Base-by-base conservation (phyloP, 2,329 filamentous ascomycete genomes). In the Fusarium pseudonygamai region DNA sequence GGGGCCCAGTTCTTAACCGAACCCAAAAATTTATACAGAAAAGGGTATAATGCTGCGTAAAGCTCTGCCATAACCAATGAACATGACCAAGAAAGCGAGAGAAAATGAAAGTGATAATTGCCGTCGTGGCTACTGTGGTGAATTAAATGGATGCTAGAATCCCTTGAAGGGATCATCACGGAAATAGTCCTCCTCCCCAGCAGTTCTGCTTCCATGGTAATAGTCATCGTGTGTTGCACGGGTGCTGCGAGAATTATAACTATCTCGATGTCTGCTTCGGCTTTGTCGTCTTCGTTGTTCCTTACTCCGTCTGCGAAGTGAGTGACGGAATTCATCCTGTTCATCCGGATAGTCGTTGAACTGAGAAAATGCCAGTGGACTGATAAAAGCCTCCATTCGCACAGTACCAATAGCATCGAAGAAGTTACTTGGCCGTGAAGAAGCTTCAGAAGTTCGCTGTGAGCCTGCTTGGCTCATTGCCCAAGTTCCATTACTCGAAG, bases 311-410 rank as follows among this genome's bases (percentile, higher is more conserved):
- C 87, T 81, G 15, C 88, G 83, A 8, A 84, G 83, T 10, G 83
- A 80, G 52, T 85, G 83, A 57, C 84, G 82, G 69, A 85, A 82
- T 70, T 89, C 87, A 30, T 88, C 87, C 28, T 83, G 80, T 71
- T 88, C 87, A 60, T 87, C 84, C 0, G 84, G 83, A 46, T 84
- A 81, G 18, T 87, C 86, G 18, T 84, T 83, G 59, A 86, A 83
- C 34, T 84, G 83, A 6, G 83, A 83, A 69, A 86, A 84, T 3
- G 88, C 84, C 16, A 91, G 80, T 1, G 90, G 90, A 75, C 86
- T 90, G 75, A 99, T 97, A 81, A 98, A 99, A 0, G 96, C 96
- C 82, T 98, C 96, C 96, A 99, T 98, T 34, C 96, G 91, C 52
- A 98, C 91, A 5, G 95, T 98, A 3, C 95, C 95, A 65, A 97